A percentile compares a stretch with the other conserved stretches of the same genome.
Evolutionary conservation across 2,329 filamentous ascomycete genomes (phyloP).

Genomic region (Penicillium sp.): DNA sequence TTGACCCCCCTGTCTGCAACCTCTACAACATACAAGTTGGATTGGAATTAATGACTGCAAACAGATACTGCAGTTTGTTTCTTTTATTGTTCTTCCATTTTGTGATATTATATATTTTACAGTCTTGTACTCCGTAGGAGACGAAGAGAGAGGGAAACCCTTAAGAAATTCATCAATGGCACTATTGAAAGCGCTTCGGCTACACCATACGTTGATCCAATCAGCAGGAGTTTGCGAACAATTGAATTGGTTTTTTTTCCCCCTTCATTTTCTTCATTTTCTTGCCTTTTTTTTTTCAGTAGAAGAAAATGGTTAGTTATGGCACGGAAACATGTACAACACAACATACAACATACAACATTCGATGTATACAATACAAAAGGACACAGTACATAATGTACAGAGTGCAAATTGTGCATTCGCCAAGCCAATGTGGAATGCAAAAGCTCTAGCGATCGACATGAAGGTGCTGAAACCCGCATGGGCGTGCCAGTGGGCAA

Average conservation of each 20-base stretch:
- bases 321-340: neutral
- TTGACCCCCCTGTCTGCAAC: constrained; percentile 2
- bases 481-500: constrained; percentile 7
- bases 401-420: neutral
- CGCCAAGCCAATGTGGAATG: constrained; percentile 19
- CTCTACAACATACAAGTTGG: neutral
- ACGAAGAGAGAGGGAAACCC: neutral
- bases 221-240: constrained; percentile 12
- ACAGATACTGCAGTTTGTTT: neutral
- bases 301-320: neutral
- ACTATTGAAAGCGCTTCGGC: constrained; percentile 17
- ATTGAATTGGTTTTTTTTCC: neutral
- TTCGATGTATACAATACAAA: neutral
- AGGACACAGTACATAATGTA: neutral
- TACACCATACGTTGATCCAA: constrained; percentile 9
- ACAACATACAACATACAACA: neutral
- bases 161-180: constrained; percentile 1
- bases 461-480: constrained; percentile 18
- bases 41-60: neutral
- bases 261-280: neutral
- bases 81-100: neutral
- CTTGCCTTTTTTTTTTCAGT: neutral
- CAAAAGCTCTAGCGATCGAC: constrained; percentile 22
- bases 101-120: neutral
- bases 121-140: neutral